Evolutionary conservation across 805 yeast species (phyloP), one percentile per base, ranked within the genome.

Genomic region (Wickerhamomyces rabaulensis): DNA sequence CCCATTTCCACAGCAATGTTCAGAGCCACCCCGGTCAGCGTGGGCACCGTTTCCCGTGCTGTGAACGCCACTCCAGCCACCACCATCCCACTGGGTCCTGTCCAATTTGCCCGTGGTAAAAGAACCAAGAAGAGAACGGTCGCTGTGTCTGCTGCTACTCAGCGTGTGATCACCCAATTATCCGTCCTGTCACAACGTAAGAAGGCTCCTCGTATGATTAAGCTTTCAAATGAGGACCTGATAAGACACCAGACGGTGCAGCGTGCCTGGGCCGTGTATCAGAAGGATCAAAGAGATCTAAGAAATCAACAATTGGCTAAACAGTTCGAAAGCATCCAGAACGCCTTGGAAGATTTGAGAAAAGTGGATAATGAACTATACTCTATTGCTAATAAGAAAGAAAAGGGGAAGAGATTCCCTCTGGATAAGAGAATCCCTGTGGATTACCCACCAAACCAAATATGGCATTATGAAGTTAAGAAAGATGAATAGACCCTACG

Each of bases 351-450:
- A 40, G 86, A 80, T 51, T 76, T 92, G 58, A 67, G 79, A 55
- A 46, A 55, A 4, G 60, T 75, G 9, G 73, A 71, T 50, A 79
- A 82, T 0, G 73, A 67, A 41, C 69, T 92, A 43, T 90, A 72
- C 56, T 75, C 72, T 44, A 71, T 70, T 27, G 95, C 96, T 10
- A 82, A 79, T 56, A 64, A 64, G 26, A 67, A 70, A 42, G 84
- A 84, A 54, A 64, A 65, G 39, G 73, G 73, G 43, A 72, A 73
- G 48, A 71, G 89, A 57, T 90, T 87, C 64, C 92, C 96, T 6
- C 68, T 87, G 56, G 97, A 92, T 60, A 63, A 88, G 64, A 80
- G 94, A 60, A 80, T 87, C 9, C 99, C 99, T 19, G 85, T 95
- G 1, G 92, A 90, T 46, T 87, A 73, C 51, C 99, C 99, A 13